Evolutionary conservation across 768 basidiomycete genomes (phyloP).

Genomic region (Pleurotus cornucopiae): DNA sequence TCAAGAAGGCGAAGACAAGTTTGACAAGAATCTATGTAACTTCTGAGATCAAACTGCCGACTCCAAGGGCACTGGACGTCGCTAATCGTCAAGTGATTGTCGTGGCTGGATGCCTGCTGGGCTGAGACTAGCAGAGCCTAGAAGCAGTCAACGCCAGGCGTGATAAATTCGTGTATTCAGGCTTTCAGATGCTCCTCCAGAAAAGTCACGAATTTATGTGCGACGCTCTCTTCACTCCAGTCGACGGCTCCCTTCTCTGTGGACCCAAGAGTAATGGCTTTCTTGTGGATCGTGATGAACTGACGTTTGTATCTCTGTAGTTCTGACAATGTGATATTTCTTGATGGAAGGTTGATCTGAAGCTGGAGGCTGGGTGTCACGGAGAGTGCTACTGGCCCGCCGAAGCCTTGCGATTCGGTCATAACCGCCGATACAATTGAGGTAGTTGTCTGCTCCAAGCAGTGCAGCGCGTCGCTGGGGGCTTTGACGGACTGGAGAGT

Average conservation of each 20-base stretch:
- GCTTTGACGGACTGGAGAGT: slow-evolving; percentile 79
- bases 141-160: neutral
- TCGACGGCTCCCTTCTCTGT: slow-evolving; percentile 74
- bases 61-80: too few relatives aligned
- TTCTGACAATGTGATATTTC: slow-evolving; percentile 78
- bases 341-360: slow-evolving; percentile 60
- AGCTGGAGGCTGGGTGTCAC: slow-evolving; percentile 37
- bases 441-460: slow-evolving; percentile 76
- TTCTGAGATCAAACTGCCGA: too few relatives aligned
- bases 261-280: slow-evolving; percentile 79
- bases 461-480: slow-evolving; percentile 82
- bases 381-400: slow-evolving; percentile 47
- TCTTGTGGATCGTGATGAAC: slow-evolving; percentile 86
- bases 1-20: too few relatives aligned
- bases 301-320: slow-evolving; percentile 88
- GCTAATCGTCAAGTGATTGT: too few relatives aligned
- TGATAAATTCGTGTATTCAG: slow-evolving; percentile 18
- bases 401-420: slow-evolving; percentile 47
- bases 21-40: too few relatives aligned
- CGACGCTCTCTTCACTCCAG: slow-evolving; percentile 71
- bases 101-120: too few relatives aligned
- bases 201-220: slow-evolving; percentile 66
- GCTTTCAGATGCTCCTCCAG: slow-evolving; percentile 64
- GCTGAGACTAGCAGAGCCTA: neutral
- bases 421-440: slow-evolving; percentile 70